These are phyloP conservation scores for Cenococcum geophilum DNA, from an alignment of 495 filamentous ascomycete species.

Conservation along the genomic window DNA sequence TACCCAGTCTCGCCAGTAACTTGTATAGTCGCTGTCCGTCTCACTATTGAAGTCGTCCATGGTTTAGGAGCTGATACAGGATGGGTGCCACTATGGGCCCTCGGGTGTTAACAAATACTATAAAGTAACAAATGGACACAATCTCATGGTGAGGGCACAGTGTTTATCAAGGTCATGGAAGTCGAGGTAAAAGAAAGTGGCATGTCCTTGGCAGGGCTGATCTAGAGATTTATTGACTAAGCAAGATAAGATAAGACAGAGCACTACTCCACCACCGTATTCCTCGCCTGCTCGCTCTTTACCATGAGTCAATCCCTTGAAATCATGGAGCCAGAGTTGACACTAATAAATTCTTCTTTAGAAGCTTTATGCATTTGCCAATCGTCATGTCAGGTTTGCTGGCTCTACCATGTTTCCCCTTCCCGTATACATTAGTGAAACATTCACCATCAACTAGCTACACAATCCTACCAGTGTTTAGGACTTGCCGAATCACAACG, in stretches of 20 bases:
- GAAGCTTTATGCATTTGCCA: no score
- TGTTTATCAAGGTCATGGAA: background rate
- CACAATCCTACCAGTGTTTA: no score
- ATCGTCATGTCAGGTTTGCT: no score
- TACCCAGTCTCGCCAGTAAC: slow-evolving; percentile 99
- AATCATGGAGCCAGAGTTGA: no score
- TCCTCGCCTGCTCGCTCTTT: no score
- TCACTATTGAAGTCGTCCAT: slow-evolving; percentile 98
- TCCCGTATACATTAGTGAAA: no score
- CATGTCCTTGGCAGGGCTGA: slow-evolving; percentile 2
- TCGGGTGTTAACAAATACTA: background rate
- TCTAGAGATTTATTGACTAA: background rate
- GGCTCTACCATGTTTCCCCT: no score
- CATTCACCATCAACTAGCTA: no score
- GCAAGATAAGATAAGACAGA: background rate
- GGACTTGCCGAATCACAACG: no score
- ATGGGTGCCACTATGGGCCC: background rate
- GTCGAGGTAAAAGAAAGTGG: slow-evolving; percentile 15
- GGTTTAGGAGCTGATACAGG: background rate
- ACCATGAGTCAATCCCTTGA: no score
- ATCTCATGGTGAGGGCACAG: background rate
- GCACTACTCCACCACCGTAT: no score
- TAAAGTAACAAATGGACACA: background rate
- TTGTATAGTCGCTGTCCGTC: slow-evolving; percentile 97
- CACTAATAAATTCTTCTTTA: no score